Conservation (phyloP, 1,284 basidiomycete genomes). For the Puccinia coronata region DNA sequence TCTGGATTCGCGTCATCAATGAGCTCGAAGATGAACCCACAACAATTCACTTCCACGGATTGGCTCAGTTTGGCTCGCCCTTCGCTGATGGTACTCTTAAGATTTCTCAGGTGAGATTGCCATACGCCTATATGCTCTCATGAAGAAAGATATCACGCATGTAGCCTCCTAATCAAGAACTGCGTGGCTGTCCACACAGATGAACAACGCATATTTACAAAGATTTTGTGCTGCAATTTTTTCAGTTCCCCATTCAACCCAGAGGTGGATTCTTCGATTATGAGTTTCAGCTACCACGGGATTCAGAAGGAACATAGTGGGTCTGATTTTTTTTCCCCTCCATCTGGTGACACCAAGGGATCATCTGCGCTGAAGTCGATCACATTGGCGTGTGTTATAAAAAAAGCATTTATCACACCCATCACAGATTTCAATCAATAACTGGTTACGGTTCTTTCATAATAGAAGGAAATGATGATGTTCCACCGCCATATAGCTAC, state of each 20-base stretch:
- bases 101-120: constrained; percentile 22
- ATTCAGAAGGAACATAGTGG: constrained; percentile 46
- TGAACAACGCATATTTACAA: background rate
- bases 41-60: constrained; percentile 46
- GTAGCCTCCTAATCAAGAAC: too few relatives aligned
- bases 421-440: constrained; percentile 25
- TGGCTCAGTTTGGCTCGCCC: constrained; percentile 45
- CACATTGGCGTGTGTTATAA: background rate
- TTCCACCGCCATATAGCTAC: constrained; percentile 24
- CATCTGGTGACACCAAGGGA: background rate
- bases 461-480: constrained; percentile 23
- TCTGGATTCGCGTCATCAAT: constrained; percentile 48
- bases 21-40: constrained; percentile 30
- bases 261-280: constrained; percentile 43
- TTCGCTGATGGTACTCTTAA: constrained; percentile 42
- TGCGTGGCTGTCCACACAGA: too few relatives aligned
- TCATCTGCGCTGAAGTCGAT: background rate
- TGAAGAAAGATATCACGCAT: too few relatives aligned
- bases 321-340: constrained; percentile 16
- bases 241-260: constrained; percentile 38
- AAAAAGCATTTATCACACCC: constrained; percentile 43
- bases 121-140: background rate
- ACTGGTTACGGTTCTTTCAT: constrained; percentile 45
- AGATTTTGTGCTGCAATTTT: background rate
- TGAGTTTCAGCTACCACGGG: constrained; percentile 37